A percentile compares a stretch with the other conserved stretches of the same genome.
Evolutionary conservation across 2,329 filamentous ascomycete species (phyloP).

Genomic region (Zopfia rhizophila): DNA sequence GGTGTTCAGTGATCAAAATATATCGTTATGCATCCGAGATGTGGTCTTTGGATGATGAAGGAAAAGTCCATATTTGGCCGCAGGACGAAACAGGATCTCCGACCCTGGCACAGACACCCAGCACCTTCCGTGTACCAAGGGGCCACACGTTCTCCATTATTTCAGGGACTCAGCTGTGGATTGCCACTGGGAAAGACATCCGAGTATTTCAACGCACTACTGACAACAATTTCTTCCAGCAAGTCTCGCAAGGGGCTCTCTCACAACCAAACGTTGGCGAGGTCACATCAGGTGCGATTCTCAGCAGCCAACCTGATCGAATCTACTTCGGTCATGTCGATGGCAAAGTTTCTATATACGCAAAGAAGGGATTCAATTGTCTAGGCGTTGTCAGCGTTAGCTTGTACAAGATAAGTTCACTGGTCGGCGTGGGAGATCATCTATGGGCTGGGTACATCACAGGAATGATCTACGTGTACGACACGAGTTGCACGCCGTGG

Average conservation of each 20-base stretch:
- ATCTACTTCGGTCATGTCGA: conserved; percentile 93
- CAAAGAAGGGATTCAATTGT: conserved; percentile 78
- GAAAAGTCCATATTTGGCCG: conserved; percentile 87
- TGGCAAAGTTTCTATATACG: conserved; percentile 95
- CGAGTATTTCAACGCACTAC: conserved; percentile 81
- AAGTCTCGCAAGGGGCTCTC: conserved; percentile 77
- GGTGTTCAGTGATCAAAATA: conserved; percentile 84
- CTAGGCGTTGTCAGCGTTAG: conserved; percentile 86
- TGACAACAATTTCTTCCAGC: conserved; percentile 75
- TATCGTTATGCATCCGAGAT: conserved; percentile 87
- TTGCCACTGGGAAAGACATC: conserved; percentile 87
- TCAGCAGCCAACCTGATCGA: conserved; percentile 78
- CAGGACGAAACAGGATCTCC: conserved; percentile 80
- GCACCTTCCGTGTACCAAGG: conserved; percentile 80
- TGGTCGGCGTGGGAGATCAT: conserved; percentile 81
- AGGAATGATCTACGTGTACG: conserved; percentile 92
- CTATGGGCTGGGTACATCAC: conserved; percentile 97
- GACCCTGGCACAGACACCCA: conserved; percentile 77
- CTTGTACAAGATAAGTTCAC: conserved; percentile 91
- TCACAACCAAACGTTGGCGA: conserved; percentile 80
- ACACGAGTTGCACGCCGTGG: conserved; percentile 86
- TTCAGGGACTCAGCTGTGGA: conserved; percentile 86
- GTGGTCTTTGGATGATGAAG: conserved; percentile 93
- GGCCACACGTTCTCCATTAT: conserved; percentile 91
- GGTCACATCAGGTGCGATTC: conserved; percentile 82